These are phyloP conservation scores for Glaciozyma antarctica DNA, from an alignment of 768 basidiomycete genomes.

Conservation along the genomic window DNA sequence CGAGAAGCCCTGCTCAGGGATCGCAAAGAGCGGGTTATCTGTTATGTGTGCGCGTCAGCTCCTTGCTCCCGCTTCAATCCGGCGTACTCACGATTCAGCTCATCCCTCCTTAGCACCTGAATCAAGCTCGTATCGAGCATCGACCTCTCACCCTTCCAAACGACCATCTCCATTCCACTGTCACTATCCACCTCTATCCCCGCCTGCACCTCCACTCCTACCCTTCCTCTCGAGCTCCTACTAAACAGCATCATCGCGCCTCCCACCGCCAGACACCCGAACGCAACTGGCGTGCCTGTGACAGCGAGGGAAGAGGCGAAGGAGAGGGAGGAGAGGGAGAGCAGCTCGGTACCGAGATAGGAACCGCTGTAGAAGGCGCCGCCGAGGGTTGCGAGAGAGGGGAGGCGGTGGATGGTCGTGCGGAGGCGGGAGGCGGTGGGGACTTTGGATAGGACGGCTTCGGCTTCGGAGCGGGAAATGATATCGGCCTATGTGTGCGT, in stretches of 20 bases:
- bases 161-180: background rate
- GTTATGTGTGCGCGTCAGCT: too few relatives aligned
- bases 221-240: background rate
- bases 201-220: background rate
- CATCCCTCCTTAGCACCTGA: background rate
- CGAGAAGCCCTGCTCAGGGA: too few relatives aligned
- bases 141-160: background rate
- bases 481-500: background rate
- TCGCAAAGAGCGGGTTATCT: too few relatives aligned
- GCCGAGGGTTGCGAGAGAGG: slow-evolving; percentile 2
- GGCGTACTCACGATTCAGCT: background rate
- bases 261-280: background rate
- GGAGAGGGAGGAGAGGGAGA: background rate
- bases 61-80: too few relatives aligned
- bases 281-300: background rate
- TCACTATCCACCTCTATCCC: background rate
- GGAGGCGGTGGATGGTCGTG: slow-evolving; percentile 2
- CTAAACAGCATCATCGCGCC: slow-evolving; percentile 1
- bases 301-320: background rate
- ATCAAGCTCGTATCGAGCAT: background rate
- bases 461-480: background rate
- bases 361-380: background rate
- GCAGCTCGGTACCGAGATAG: background rate
- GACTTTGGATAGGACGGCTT: background rate
- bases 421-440: background rate